These are phyloP conservation scores for Fusarium proliferatum DNA, from an alignment of 2,329 filamentous ascomycete genomes.

Conservation along the genomic window DNA sequence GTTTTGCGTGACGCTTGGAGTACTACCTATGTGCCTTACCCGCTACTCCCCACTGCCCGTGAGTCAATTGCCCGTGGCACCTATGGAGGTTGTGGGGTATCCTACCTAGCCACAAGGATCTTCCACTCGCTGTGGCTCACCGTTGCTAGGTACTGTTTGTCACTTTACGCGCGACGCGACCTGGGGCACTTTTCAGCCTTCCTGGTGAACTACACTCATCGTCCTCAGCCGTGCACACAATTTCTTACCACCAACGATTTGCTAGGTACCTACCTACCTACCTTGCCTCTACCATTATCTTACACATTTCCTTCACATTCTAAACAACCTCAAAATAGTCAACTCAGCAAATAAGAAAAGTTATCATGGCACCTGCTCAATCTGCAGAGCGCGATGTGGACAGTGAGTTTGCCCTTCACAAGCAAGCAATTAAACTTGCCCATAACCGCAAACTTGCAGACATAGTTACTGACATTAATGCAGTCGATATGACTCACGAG, in stretches of 20 bases:
- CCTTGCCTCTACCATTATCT: neutral
- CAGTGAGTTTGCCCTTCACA: slow-evolving; percentile 45
- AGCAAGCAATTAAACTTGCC: slow-evolving; percentile 5
- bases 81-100: neutral
- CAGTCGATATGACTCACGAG: slow-evolving; percentile 63
- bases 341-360: neutral
- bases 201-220: slow-evolving; percentile 30
- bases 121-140: slow-evolving; percentile 30
- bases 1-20: neutral
- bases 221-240: slow-evolving; percentile 36
- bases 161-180: slow-evolving; percentile 55
- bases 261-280: neutral
- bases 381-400: slow-evolving; percentile 51
- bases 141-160: slow-evolving; percentile 6
- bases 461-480: slow-evolving; percentile 6
- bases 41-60: neutral
- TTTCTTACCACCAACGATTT: slow-evolving; percentile 23
- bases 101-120: slow-evolving; percentile 18
- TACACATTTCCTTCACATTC: neutral
- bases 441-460: neutral
- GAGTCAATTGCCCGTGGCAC: slow-evolving; percentile 35
- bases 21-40: neutral
- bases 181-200: slow-evolving; percentile 46
- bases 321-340: neutral
- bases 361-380: slow-evolving; percentile 52